Conservation (phyloP, 2,329 filamentous ascomycete species). For the Lachnellula cervina region DNA sequence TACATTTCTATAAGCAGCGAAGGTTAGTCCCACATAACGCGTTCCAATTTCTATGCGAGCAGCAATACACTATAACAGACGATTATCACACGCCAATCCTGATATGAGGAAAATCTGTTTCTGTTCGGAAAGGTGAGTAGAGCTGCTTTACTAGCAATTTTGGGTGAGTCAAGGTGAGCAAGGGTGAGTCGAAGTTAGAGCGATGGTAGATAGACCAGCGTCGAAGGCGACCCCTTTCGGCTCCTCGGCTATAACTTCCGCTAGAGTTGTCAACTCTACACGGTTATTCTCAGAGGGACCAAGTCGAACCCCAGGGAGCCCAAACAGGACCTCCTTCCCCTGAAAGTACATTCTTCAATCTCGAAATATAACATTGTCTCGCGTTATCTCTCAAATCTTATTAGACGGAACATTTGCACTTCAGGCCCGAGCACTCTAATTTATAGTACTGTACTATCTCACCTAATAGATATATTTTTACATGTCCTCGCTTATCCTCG, state of each 20-base stretch:
- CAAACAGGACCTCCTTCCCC: background rate
- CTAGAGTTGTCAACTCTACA: constrained; percentile 1
- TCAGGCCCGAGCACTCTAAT: background rate
- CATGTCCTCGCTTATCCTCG: too few relatives aligned
- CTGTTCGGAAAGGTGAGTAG: background rate
- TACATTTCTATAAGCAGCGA: too few relatives aligned
- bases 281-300: background rate
- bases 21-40: too few relatives aligned
- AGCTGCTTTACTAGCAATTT: background rate
- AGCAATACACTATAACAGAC: background rate
- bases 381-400: constrained; percentile 1
- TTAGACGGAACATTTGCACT: background rate
- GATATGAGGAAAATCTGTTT: too few relatives aligned
- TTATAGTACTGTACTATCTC: too few relatives aligned
- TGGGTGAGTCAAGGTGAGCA: background rate
- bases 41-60: background rate
- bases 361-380: constrained; percentile 1
- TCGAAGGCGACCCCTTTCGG: too few relatives aligned
- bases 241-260: too few relatives aligned
- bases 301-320: background rate
- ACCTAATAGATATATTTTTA: too few relatives aligned
- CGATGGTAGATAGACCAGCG: too few relatives aligned
- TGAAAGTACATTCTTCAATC: constrained; percentile 4
- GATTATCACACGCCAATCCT: too few relatives aligned
- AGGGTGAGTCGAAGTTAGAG: background rate